Conservation (phyloP, 768 basidiomycete genomes). For the Mycena crocata region DNA sequence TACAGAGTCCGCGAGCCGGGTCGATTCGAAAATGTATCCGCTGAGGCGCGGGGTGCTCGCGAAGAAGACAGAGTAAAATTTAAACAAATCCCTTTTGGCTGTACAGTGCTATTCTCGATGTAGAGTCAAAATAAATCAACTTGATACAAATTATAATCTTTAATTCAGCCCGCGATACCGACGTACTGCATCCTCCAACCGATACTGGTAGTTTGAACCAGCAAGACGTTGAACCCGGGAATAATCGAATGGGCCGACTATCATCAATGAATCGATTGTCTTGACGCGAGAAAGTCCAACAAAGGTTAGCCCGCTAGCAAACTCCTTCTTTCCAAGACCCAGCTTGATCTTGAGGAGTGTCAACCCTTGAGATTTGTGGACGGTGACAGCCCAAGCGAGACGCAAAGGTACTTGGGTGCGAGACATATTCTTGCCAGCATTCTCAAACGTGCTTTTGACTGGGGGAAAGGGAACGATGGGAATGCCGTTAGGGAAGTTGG, state of each 20-base stretch:
- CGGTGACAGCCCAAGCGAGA: constrained; percentile 81
- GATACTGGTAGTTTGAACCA: constrained; percentile 7
- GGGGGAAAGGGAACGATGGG: constrained; percentile 29
- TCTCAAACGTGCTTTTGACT: no score
- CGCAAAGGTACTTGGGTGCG: no score
- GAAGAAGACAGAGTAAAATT: no score
- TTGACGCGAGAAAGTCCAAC: constrained; percentile 28
- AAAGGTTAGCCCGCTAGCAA: constrained; percentile 31
- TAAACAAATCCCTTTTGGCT: no score
- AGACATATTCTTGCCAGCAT: no score
- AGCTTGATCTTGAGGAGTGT: constrained; percentile 74
- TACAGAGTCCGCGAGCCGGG: no score
- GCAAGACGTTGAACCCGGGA: neutral
- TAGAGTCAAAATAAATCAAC: no score
- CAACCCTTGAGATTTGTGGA: constrained; percentile 83
- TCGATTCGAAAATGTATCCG: no score
- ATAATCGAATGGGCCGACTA: constrained; percentile 16
- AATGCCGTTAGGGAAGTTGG: constrained; percentile 14
- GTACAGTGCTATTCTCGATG: no score
- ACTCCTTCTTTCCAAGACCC: constrained; percentile 56
- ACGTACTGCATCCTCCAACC: constrained; percentile 7
- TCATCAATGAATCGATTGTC: neutral
- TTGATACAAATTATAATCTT: neutral
- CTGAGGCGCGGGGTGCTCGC: no score
- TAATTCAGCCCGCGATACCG: no score